Conservation (phyloP, 2,329 filamentous ascomycete genomes). For the Cadophora malorum region DNA sequence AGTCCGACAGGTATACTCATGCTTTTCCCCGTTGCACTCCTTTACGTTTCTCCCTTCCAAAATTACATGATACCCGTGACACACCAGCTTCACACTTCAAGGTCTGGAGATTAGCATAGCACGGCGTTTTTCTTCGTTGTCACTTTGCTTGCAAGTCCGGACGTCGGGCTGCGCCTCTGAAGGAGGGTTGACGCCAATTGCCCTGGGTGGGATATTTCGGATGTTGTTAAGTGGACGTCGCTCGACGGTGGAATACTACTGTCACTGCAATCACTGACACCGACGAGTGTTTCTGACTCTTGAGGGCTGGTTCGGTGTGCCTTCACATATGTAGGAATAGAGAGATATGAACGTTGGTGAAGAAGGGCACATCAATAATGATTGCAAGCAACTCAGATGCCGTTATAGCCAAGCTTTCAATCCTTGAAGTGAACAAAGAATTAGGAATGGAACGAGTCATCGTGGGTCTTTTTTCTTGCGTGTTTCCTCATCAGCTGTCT, state of each 20-base stretch:
- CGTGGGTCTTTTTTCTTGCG: not conserved
- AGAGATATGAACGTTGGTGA: not conserved
- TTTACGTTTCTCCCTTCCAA: constrained; percentile 21
- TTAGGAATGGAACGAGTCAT: not conserved
- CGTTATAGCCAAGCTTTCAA: not conserved
- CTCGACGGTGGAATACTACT: not conserved
- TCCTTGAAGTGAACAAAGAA: not conserved
- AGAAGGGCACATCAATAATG: not conserved
- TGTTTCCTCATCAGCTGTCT: not conserved
- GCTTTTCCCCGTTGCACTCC: constrained; percentile 23
- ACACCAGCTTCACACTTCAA: constrained; percentile 28
- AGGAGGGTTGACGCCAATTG: not conserved
- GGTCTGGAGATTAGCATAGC: constrained; percentile 34
- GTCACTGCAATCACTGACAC: not conserved
- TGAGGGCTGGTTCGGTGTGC: constrained; percentile 1
- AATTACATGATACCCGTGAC: constrained; percentile 33
- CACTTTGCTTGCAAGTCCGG: constrained; percentile 12
- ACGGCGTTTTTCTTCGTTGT: constrained; percentile 30
- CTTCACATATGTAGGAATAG: constrained; percentile 7
- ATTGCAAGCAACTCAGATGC: not conserved
- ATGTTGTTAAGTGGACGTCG: not conserved
- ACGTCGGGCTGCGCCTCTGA: constrained; percentile 14
- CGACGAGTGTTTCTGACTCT: not conserved
- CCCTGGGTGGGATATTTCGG: not conserved
- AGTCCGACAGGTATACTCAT: constrained; percentile 40